Conservation (phyloP, 2,329 filamentous ascomycete genomes). For the Macrophomina pseudophaseolina region DNA sequence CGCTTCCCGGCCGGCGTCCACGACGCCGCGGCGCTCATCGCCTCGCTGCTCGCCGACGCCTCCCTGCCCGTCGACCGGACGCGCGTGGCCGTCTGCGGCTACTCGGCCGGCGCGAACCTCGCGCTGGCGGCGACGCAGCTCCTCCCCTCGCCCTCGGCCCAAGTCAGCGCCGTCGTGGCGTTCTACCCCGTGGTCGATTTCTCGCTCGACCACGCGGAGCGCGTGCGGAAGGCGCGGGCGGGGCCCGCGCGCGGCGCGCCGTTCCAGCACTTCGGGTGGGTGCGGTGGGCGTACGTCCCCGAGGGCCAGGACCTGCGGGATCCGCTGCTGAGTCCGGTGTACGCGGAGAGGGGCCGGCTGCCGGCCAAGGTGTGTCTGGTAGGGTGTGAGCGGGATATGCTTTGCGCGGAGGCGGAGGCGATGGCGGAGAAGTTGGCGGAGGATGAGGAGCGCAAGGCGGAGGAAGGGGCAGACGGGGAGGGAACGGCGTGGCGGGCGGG, state of each 20-base stretch:
- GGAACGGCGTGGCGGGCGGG: slow-evolving; percentile 27
- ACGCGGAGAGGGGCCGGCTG: slow-evolving; percentile 41
- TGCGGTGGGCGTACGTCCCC: slow-evolving; percentile 17
- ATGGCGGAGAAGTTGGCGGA: slow-evolving; percentile 40
- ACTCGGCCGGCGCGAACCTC: slow-evolving; percentile 60
- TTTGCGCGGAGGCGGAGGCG: slow-evolving; percentile 47
- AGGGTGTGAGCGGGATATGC: slow-evolving; percentile 53
- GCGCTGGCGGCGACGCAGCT: slow-evolving; percentile 50
- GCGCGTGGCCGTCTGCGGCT: slow-evolving; percentile 53
- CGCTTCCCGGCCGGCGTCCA: slow-evolving; percentile 53
- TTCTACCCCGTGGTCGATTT: slow-evolving; percentile 49
- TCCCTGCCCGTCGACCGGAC: slow-evolving; percentile 53
- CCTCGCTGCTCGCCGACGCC: slow-evolving; percentile 50
- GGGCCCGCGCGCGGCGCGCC: slow-evolving; percentile 25
- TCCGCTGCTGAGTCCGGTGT: slow-evolving; percentile 50
- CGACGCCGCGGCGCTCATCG: slow-evolving; percentile 54
- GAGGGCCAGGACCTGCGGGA: slow-evolving; percentile 48
- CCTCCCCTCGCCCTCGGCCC: slow-evolving; percentile 37
- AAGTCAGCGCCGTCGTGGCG: slow-evolving; percentile 47
- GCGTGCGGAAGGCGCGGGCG: slow-evolving; percentile 25
- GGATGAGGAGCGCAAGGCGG: slow-evolving; percentile 24
- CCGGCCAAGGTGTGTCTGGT: slow-evolving; percentile 53
- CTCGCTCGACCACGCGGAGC: slow-evolving; percentile 6
- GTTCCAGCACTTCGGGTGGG: slow-evolving; percentile 15
- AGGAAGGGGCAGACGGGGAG: slow-evolving; percentile 29